Conservation (phyloP, 2,329 filamentous ascomycete genomes). For the Hypoxylon sp. region DNA sequence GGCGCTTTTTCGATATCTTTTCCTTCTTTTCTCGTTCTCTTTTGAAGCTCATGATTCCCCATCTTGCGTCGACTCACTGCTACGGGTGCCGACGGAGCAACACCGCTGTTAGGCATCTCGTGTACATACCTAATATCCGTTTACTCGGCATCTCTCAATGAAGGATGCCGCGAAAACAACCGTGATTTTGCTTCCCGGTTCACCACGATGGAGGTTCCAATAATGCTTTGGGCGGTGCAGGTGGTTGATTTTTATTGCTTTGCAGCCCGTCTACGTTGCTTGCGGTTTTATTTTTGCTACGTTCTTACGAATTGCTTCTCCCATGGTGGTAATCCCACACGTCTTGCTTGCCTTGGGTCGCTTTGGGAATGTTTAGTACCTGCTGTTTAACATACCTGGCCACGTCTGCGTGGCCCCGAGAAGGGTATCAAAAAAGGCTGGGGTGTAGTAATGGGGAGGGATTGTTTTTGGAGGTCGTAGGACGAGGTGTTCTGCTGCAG, state of each 20-base stretch:
- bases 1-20: conserved; percentile 29
- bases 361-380: conserved; percentile 12
- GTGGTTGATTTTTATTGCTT: conserved; percentile 14
- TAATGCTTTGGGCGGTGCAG: conserved; percentile 15
- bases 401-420: conserved; percentile 6
- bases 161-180: conserved; percentile 1
- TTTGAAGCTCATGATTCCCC: conserved; percentile 44
- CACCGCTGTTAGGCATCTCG: conserved; percentile 31
- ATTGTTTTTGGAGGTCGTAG: conserved; percentile 1
- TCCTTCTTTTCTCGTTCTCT: conserved; percentile 33
- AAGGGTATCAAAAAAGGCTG: conserved; percentile 8
- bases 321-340: neutral
- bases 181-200: conserved; percentile 1
- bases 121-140: conserved; percentile 41
- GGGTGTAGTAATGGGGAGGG: conserved; percentile 1
- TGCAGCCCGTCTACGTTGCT: neutral
- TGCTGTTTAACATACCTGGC: conserved; percentile 11
- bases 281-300: conserved; percentile 7
- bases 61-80: conserved; percentile 39
- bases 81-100: conserved; percentile 35
- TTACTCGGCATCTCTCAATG: conserved; percentile 29
- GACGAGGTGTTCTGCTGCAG: neutral
- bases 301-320: conserved; percentile 11
- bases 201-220: neutral
- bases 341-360: conserved; percentile 8